Base-by-base conservation (phyloP, 1,284 basidiomycete genomes). In the Coniophora puteana region DNA sequence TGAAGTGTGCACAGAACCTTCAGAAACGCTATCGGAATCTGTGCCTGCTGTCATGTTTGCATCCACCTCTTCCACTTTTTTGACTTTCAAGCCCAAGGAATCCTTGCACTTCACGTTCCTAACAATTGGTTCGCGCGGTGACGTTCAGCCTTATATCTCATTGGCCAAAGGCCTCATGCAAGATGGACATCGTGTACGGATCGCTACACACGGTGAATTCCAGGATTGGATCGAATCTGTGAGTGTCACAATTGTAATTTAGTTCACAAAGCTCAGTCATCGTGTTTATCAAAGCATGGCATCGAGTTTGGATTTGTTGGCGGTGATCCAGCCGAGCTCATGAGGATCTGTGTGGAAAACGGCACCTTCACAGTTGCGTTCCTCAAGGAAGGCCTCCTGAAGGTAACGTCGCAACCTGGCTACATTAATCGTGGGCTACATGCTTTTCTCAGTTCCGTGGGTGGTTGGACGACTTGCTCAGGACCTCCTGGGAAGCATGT, bases 291-390 rank as follows among this genome's bases (percentile, higher is more conserved):
- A 18, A 51, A 93, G 88, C 73, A 94, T 59, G 93, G 91, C 4
- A 95, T 99, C 52, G 93, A 93, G 54, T 98, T 91, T 61, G 83
- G 83, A 8, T 88, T 83, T 53, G 90, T 98, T 20, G 95, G 95
- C 13, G 95, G 96, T 14, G 96, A 99, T 61, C 95, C 95, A 4
- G 93, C 94, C 2, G 94, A 97, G 63, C 71, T 99, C 39, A 89
- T 93, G 89, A 76, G 85, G 33, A 90, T 96, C 49, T 96, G 93
- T 59, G 86, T 96, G 27, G 93, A 96, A 64, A 95, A 97, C 61
- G 93, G 96, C 45, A 96, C 88, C 49, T 98, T 98, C 59, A 96
- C 95, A 0, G 84, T 97, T 23, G 80, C 92, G 0, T 98, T 98
- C 66, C 66, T 97, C 55, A 93, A 86, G 57, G 95, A 98, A 59